Evolutionary conservation across 1,284 basidiomycete species (phyloP), one percentile per base, ranked within the genome.

Genomic region (Cutaneotrichosporon curvatum): DNA sequence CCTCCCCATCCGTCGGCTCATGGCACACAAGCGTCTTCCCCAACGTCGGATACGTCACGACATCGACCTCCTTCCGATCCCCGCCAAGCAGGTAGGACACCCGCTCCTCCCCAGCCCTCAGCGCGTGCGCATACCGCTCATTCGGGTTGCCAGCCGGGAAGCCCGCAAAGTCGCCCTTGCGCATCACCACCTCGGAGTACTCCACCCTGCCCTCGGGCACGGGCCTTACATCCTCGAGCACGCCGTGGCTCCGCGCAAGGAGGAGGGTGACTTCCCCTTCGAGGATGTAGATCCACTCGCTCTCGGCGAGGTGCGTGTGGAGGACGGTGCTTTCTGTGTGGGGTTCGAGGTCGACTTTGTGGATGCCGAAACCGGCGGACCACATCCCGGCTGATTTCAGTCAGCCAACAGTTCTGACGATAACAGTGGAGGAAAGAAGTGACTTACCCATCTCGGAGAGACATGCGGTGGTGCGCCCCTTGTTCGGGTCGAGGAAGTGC

Each of bases 201-300:
- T 49, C 40, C 7, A 53, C 15, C 11, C 15, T 9, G 9, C 30
- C 40, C 4, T 32, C 46, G 8, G 38, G 43, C 16, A 34, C 35
- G 10, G 51, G 45, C n/a, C 42, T 41, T n/a, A 53, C 34, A 23
- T 53, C 51, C 37, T 47, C 45, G 12, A 31, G 31, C 21, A 45
- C 42, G 4, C 42, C 42, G 16, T n/a, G 11, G 6, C 19, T 30
- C 15, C 46, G 43, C 0, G 40, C 53, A 3, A 61, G 52, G 2
- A 47, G 37, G 18, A 60, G 53, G 14, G 37, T 46, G 10, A 42
- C 58, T 6, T 15, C 10, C 15, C 60, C 60, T 5, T 42, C 22
- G 18, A 58, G 52, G 16, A 62, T 44, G 51, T 62, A 62, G 12
- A 62, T 15, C 60, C 60, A 62, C 51, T 62, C 60, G 10, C 44